Base-by-base conservation (phyloP, 169 alveolate species). In the Eimeria tenella region DNA sequence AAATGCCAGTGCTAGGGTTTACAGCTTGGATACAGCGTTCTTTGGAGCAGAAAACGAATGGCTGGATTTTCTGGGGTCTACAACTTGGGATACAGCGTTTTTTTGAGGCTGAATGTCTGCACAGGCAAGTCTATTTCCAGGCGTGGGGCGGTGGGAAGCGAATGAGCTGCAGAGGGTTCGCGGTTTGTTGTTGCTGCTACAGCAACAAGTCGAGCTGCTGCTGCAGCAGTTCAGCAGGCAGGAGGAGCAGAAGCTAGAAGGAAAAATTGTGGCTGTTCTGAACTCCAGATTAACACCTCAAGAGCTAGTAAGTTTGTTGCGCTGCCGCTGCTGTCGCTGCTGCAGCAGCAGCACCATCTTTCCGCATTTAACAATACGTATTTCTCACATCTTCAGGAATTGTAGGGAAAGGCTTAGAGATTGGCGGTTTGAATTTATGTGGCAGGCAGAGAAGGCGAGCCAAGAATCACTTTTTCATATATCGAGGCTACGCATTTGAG, bases 291-390 rank as follows among this genome's bases (percentile, higher is more conserved):
- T 73, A 9, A 73, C 82, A n/a, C 82, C 82, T 73, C 82, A 73
- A 73, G 82, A 73, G 11, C 56, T 73, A n/a, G 82, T 73, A 42
- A 73, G 82, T 13, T n/a, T 13, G 52, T 70, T 13, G 21, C 7
- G 79, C 79, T 70, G 79, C 79, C 42, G 82, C 82, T 5, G 55
- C n/a, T 42, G 55, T 73, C 23, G 82, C 82, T 73, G 82, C 82
- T 73, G 75, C 75, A 1, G 73, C 77, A 68, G 77, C 77, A 68
- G 77, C 50, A 21, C 9, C 50, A 68, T 9, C 50, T 10, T 31
- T n/a, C 77, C 9, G 52, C 50, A 23, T 9, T 3, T 1, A 58
- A 3, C 0, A 58, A 58, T 31, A 31, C 42, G 42, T 31, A 58
- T 58, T 58, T 13, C 68, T 58, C 68, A 31, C 42, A 31, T 31